A percentile compares a stretch with the other conserved stretches of the same genome.
phyloP scores from a whole-genome alignment of 2,329 filamentous ascomycete species.

The Aspergillus awamori region DNA sequence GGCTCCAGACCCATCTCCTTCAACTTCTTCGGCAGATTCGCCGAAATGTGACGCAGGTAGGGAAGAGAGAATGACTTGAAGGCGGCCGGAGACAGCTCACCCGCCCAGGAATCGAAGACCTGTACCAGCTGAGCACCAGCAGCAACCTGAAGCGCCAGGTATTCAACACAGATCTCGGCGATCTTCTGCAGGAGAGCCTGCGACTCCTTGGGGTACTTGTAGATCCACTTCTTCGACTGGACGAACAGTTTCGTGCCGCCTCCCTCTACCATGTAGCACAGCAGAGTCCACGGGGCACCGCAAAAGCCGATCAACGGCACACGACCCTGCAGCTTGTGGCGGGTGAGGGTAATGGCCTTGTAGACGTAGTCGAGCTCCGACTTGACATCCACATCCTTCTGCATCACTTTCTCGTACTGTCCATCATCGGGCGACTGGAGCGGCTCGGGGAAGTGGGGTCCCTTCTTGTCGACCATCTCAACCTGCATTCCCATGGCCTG shows the following conservation, averaged over 20 bases:
- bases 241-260: constrained; percentile 94
- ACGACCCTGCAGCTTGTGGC: constrained; percentile 81
- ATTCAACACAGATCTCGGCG: constrained; percentile 90
- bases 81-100: constrained; percentile 80
- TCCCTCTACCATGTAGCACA: constrained; percentile 99
- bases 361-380: constrained; percentile 91
- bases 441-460: constrained; percentile 88
- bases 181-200: constrained; percentile 88
- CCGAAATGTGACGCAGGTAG: constrained; percentile 80
- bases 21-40: constrained; percentile 74
- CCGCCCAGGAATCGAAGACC: constrained; percentile 98
- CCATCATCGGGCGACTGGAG: constrained; percentile 76
- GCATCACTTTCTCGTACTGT: constrained; percentile 79
- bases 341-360: constrained; percentile 87
- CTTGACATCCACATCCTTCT: constrained; percentile 78
- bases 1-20: constrained; percentile 72
- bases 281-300: constrained; percentile 91
- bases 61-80: constrained; percentile 87
- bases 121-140: constrained; percentile 95
- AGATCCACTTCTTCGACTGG: constrained; percentile 95
- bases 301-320: constrained; percentile 97
- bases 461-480: constrained; percentile 97
- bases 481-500: constrained; percentile 99
- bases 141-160: constrained; percentile 86
- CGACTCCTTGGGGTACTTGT: constrained; percentile 78